Evolutionary conservation across 2,329 filamentous ascomycete genomes (phyloP).

Genomic region (Colletotrichum tropicale): DNA sequence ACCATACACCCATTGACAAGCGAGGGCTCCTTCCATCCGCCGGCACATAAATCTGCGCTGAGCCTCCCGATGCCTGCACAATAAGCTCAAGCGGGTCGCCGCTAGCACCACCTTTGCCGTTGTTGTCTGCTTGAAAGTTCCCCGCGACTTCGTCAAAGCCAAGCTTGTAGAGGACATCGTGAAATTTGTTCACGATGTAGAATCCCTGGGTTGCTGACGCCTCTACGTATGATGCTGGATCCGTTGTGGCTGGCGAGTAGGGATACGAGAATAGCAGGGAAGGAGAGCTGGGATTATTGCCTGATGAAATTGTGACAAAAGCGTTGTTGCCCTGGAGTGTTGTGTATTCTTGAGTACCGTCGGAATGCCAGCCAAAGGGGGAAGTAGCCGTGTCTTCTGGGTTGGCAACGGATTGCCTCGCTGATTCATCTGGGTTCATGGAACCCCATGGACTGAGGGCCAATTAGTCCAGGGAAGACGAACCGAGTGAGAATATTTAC

Average conservation of each 20-base stretch:
- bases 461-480: neutral
- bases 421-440: neutral
- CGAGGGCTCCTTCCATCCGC: neutral
- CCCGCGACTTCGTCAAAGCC: constrained; percentile 63
- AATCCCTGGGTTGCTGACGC: constrained; percentile 64
- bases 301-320: constrained; percentile 33
- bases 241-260: constrained; percentile 37
- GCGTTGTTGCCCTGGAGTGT: constrained; percentile 64
- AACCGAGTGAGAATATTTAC: rapidly evolving
- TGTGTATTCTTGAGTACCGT: constrained; percentile 52
- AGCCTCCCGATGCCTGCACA: constrained; percentile 43
- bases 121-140: constrained; percentile 65
- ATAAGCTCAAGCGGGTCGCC: constrained; percentile 60
- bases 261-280: constrained; percentile 1
- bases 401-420: neutral
- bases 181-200: constrained; percentile 64
- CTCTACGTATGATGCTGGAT: constrained; percentile 50
- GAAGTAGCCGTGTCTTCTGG: constrained; percentile 30
- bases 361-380: constrained; percentile 57
- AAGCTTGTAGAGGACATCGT: constrained; percentile 61
- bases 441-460: rapidly evolving
- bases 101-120: constrained; percentile 53
- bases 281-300: neutral
- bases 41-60: neutral
- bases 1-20: neutral